Conservation (phyloP, 202 grass and related monocot species). For the Panicum hallii region DNA sequence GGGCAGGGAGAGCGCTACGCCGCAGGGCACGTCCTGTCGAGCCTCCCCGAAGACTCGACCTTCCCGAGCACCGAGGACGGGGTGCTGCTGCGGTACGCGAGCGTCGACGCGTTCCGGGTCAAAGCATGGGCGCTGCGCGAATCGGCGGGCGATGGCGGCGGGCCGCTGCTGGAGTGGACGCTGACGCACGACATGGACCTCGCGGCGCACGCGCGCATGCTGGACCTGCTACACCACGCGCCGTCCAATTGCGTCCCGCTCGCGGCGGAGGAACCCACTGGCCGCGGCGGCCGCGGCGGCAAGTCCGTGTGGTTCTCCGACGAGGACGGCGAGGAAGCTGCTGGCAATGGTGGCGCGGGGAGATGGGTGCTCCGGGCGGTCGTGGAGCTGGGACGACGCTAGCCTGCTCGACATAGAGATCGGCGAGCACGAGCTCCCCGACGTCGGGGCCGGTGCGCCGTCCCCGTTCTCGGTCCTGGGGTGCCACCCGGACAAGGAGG, state of each 20-base stretch:
- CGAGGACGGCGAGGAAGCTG: conserved; percentile 3
- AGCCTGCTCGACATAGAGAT: not conserved
- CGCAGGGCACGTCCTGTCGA: not conserved
- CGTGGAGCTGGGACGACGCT: conserved; percentile 31
- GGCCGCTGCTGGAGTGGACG: conserved; percentile 23
- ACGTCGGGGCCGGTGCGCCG: not conserved
- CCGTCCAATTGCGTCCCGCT: not conserved
- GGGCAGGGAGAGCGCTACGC: not conserved
- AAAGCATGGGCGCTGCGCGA: conserved; percentile 6
- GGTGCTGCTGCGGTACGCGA: conserved; percentile 6
- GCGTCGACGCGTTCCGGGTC: not conserved
- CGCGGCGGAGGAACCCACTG: not conserved
- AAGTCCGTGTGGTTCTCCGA: conserved; percentile 12
- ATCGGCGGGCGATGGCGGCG: not conserved
- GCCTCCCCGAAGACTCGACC: conserved; percentile 8
- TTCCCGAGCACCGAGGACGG: not conserved
- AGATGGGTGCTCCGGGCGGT: no score
- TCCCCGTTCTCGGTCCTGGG: not conserved
- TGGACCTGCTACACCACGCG: not conserved
- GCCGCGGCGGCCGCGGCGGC: not conserved
- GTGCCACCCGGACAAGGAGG: conserved; percentile 28
- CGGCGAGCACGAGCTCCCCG: not conserved
- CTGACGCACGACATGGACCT: conserved; percentile 36
- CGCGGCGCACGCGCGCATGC: not conserved
- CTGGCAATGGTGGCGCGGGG: no score